These are phyloP conservation scores for Ormosia emarginata DNA, from an alignment of 306 rosid species.

Conservation along the genomic window DNA sequence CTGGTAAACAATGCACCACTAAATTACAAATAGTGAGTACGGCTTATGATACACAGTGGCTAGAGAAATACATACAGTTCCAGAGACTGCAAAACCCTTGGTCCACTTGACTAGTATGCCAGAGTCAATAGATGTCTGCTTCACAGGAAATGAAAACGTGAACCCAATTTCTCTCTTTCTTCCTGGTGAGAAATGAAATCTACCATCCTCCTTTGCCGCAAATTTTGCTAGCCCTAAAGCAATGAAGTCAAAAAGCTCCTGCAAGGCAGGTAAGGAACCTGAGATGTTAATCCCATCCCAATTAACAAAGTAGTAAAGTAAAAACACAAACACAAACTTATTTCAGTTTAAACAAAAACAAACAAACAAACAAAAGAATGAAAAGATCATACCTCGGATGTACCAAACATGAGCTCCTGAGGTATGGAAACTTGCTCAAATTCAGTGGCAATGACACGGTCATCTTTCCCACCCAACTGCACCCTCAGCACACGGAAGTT, in stretches of 20 bases:
- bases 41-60: background rate
- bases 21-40: background rate
- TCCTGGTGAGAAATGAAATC: slow-evolving; percentile 50
- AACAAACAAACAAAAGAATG: background rate
- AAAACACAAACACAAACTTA: background rate
- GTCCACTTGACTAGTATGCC: slow-evolving; percentile 96
- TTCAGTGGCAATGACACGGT: slow-evolving; percentile 68
- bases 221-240: slow-evolving; percentile 71
- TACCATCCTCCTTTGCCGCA: slow-evolving; percentile 53
- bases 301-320: background rate
- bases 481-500: slow-evolving; percentile 88
- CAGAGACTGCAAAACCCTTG: slow-evolving; percentile 87
- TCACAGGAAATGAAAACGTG: slow-evolving; percentile 95
- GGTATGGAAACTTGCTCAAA: slow-evolving; percentile 83
- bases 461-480: slow-evolving; percentile 75
- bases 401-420: slow-evolving; percentile 65
- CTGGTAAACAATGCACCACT: background rate
- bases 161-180: slow-evolving; percentile 80
- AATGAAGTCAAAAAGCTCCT: slow-evolving; percentile 90
- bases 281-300: background rate
- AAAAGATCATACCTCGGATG: slow-evolving; percentile 53
- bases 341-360: background rate
- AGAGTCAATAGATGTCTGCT: slow-evolving; percentile 79
- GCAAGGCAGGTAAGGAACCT: background rate
- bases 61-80: slow-evolving; percentile 55